These are phyloP conservation scores for Dendrobium huoshanense DNA, from an alignment of 106 monocot genomes.

Conservation along the genomic window DNA sequence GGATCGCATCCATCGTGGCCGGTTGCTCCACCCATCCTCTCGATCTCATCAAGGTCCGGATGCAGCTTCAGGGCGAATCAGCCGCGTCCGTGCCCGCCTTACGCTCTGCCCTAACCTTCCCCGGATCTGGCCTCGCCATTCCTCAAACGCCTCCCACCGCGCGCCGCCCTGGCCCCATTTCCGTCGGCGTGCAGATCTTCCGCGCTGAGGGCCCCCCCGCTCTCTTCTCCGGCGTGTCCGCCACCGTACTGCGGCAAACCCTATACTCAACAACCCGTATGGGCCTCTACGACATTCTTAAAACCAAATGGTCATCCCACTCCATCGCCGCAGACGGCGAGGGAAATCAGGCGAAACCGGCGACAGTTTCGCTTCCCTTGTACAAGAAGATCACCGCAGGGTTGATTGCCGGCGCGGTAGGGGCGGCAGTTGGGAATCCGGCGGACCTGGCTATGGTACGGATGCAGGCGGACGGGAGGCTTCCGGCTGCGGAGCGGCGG, in stretches of 20 bases:
- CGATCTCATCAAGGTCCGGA: conserved; percentile 81
- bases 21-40: conserved; percentile 65
- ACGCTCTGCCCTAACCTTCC: neutral
- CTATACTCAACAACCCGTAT: conserved; percentile 74
- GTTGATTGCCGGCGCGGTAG: conserved; percentile 52
- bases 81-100: conserved; percentile 4
- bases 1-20: conserved; percentile 72
- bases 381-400: conserved; percentile 68
- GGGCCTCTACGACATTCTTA: conserved; percentile 61
- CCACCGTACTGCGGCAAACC: conserved; percentile 62
- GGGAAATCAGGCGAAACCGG: neutral
- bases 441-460: conserved; percentile 79
- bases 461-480: conserved; percentile 76
- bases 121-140: neutral
- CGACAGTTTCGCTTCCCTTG: conserved; percentile 25
- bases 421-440: conserved; percentile 64
- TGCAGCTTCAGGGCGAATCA: conserved; percentile 77
- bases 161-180: conserved; percentile 29
- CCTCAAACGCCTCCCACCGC: neutral
- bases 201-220: conserved; percentile 45
- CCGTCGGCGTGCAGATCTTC: conserved; percentile 50
- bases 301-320: conserved; percentile 32
- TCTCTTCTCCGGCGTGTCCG: conserved; percentile 71
- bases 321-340: neutral
- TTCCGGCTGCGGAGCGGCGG: conserved; percentile 39